A percentile compares a stretch with the other conserved stretches of the same genome.
These are phyloP conservation scores for Monosporascus sp. DNA, from an alignment of 2,329 filamentous ascomycete genomes.

Conservation along the genomic window DNA sequence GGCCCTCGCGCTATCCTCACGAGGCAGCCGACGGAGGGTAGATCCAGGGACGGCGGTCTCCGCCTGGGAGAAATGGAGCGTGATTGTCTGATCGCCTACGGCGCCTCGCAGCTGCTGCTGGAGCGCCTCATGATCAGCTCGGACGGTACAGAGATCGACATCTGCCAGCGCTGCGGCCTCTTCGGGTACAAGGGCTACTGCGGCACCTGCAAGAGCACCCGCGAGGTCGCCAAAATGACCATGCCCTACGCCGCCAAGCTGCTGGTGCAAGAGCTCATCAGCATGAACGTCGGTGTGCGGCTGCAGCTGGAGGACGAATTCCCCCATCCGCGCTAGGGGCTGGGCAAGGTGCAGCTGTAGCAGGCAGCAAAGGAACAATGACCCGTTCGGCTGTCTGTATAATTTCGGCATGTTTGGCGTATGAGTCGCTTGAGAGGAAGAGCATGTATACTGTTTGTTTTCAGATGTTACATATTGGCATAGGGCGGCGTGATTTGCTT, in stretches of 20 bases:
- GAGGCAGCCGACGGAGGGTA: constrained; percentile 91
- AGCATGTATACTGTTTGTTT: too few species aligned
- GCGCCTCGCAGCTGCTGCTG: constrained; percentile 83
- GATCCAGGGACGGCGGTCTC: constrained; percentile 85
- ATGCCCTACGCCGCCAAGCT: constrained; percentile 98
- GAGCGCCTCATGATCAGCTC: constrained; percentile 93
- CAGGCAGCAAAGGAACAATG: too few species aligned
- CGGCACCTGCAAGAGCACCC: constrained; percentile 81
- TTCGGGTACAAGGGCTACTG: constrained; percentile 97
- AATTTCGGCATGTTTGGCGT: neutral
- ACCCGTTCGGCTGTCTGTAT: neutral
- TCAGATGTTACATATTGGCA: constrained; percentile 5
- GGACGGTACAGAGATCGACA: constrained; percentile 84
- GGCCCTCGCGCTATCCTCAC: constrained; percentile 90
- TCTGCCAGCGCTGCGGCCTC: constrained; percentile 89
- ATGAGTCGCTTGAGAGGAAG: too few species aligned
- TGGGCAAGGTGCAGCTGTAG: constrained; percentile 5
- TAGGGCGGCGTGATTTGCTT: constrained; percentile 17
- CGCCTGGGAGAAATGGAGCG: constrained; percentile 98
- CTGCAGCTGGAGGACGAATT: constrained; percentile 94
- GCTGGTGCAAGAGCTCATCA: constrained; percentile 89
- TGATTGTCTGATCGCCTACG: constrained; percentile 96
- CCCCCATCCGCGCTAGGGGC: constrained; percentile 48
- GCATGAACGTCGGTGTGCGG: constrained; percentile 96
- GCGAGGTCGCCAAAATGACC: constrained; percentile 83